A percentile compares a stretch with the other conserved stretches of the same genome.
Evolutionary conservation across 208 protist species (phyloP).

Genomic region (Endotrypanum monterogeii): DNA sequence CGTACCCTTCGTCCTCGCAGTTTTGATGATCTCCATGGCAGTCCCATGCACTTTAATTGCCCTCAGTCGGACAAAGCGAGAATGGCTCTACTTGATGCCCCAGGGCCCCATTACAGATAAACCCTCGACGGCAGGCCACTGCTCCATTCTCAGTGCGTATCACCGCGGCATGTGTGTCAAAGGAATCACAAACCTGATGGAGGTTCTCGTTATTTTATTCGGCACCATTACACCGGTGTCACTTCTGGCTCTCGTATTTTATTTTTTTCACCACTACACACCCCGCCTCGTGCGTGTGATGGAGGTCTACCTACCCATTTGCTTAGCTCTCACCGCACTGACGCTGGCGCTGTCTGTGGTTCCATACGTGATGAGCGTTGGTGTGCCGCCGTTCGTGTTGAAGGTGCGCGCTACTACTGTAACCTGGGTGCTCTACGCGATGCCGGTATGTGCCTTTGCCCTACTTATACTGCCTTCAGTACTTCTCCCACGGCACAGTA

Average conservation of each 20-base stretch:
- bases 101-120: constrained; percentile 4
- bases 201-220: constrained; percentile 58
- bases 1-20: constrained; percentile 70
- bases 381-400: constrained; percentile 40
- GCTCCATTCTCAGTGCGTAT: background rate
- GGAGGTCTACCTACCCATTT: constrained; percentile 36
- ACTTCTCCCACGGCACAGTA: constrained; percentile 54
- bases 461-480: constrained; percentile 37
- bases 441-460: constrained; percentile 34
- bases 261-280: constrained; percentile 54
- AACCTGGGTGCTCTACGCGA: constrained; percentile 52
- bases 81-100: constrained; percentile 30
- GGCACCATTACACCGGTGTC: constrained; percentile 42
- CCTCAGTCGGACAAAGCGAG: constrained; percentile 57
- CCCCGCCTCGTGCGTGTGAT: constrained; percentile 35
- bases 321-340: constrained; percentile 25
- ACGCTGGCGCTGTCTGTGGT: constrained; percentile 59
- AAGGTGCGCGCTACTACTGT: constrained; percentile 46
- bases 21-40: constrained; percentile 50
- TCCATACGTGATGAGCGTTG: constrained; percentile 52
- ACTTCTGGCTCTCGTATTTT: constrained; percentile 43
- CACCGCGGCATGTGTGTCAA: constrained; percentile 14
- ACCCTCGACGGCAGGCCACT: background rate
- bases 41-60: constrained; percentile 72
- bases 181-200: constrained; percentile 45